phyloP scores from a whole-genome alignment of 1,139 yeast species.

The Nakaseomyces sp. region DNA sequence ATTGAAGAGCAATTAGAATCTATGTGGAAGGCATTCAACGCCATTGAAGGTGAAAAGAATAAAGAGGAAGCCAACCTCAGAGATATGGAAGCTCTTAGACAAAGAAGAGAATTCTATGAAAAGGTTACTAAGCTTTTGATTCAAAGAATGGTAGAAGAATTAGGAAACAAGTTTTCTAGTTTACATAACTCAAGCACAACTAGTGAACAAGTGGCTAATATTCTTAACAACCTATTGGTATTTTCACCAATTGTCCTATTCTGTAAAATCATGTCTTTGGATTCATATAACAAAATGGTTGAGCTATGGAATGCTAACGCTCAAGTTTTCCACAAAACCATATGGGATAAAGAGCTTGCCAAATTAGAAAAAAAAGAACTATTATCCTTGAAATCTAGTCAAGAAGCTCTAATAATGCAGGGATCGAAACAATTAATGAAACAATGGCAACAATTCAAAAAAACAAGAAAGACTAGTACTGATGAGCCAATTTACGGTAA shows the following conservation, averaged over 20 bases:
- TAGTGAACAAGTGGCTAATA: conserved; percentile 25
- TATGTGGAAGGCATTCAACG: conserved; percentile 55
- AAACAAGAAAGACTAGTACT: conserved; percentile 12
- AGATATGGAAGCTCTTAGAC: conserved; percentile 64
- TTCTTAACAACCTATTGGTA: conserved; percentile 40
- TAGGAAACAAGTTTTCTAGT: conserved; percentile 38
- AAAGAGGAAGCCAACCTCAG: conserved; percentile 43
- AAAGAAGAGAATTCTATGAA: conserved; percentile 57
- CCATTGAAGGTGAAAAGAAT: conserved; percentile 44
- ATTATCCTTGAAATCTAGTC: not conserved
- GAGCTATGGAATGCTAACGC: conserved; percentile 25
- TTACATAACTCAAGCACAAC: conserved; percentile 31
- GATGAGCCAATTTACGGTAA: conserved; percentile 13
- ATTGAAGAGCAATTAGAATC: conserved; percentile 54
- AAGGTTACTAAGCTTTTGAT: conserved; percentile 47
- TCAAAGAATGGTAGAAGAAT: conserved; percentile 39
- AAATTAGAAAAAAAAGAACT: conserved; percentile 9
- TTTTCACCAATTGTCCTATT: conserved; percentile 59
- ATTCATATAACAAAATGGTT: conserved; percentile 37
- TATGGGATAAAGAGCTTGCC: conserved; percentile 16
- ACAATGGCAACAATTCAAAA: conserved; percentile 21
- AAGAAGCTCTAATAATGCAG: not conserved
- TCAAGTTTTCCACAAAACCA: conserved; percentile 16
- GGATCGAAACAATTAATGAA: conserved; percentile 5
- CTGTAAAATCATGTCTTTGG: conserved; percentile 47